Conservation (phyloP, 805 yeast species). For the Alloascoidea africana region DNA sequence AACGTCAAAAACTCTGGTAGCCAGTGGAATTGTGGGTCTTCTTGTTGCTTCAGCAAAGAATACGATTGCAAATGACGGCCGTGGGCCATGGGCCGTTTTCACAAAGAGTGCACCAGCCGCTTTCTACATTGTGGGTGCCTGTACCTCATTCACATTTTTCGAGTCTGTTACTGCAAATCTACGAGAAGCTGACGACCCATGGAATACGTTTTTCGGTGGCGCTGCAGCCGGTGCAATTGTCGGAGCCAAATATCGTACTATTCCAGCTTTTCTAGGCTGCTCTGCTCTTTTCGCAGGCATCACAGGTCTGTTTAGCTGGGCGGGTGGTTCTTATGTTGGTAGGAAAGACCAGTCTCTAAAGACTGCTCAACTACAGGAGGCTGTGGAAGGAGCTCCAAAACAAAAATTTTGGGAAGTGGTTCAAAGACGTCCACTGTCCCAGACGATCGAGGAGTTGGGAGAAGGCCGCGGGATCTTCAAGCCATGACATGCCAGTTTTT, state of each 20-base stretch:
- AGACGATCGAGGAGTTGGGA: not conserved
- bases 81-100: slow-evolving; percentile 20
- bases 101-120: slow-evolving; percentile 14
- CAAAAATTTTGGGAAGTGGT: slow-evolving; percentile 56
- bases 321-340: slow-evolving; percentile 33
- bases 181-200: slow-evolving; percentile 46
- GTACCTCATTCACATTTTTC: slow-evolving; percentile 26
- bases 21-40: slow-evolving; percentile 29
- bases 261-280: slow-evolving; percentile 12
- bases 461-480: too few species aligned
- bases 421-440: slow-evolving; percentile 63
- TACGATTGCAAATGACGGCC: slow-evolving; percentile 26
- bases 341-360: slow-evolving; percentile 25
- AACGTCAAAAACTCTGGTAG: slow-evolving; percentile 28
- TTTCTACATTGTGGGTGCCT: slow-evolving; percentile 33
- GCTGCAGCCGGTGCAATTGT: slow-evolving; percentile 27
- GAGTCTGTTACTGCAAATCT: slow-evolving; percentile 37
- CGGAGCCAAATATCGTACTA: slow-evolving; percentile 21
- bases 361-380: slow-evolving; percentile 10
- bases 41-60: slow-evolving; percentile 27
- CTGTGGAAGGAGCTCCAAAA: slow-evolving; percentile 13
- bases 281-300: slow-evolving; percentile 5
- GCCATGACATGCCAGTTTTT: too few species aligned
- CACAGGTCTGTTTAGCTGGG: slow-evolving; percentile 25
- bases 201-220: slow-evolving; percentile 38